Base-by-base conservation (phyloP, 75 land plant genomes). In the Picea glauca region DNA sequence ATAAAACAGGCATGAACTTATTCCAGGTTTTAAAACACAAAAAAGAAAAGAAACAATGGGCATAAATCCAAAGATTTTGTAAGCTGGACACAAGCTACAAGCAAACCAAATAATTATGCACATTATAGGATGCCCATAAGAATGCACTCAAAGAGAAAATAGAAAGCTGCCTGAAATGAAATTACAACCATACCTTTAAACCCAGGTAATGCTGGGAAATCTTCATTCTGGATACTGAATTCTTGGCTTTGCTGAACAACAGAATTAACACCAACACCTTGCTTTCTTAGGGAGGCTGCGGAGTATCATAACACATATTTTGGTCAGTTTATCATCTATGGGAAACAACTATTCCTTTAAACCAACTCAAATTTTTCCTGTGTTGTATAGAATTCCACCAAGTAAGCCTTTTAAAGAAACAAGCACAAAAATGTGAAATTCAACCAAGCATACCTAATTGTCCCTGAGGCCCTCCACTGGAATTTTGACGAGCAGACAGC, bases 171-270 rank as follows among this genome's bases (percentile, higher is more conserved):
- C 62, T 5, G 17, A 58, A 58, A 58, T 13, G 67, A 23, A 64
- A 60, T 18, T 26, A 64, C 67, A 66, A 66, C 15, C 77, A 13
- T 66, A 96, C 99, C 99, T 94, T 94, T 96, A 80, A 81, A 92
- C 38, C 96, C 95, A 38, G 98, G 97, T 72, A 97, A 89, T 57
- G 98, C 99, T 12, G 99, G 99, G 79, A 97, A 97, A 76, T 97
- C 98, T 80, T 97, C 99, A 87, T 94, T 97, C 83, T 94, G 98
- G 70, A 97, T 97, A 80, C 98, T 97, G 76, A 97, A 97, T 79
- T 92, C 99, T 80, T 97, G 99, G 78, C 86, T 97, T 79, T 97
- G 99, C 74, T 97, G 98, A 60, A 89, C 98, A 73, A 97, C 88
- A 61, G 99, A 86, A 85, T 91, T 92, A 62, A 91, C 92, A 70